Conservation (phyloP, 2,329 filamentous ascomycete species). For the Ceratocystis albifundus region DNA sequence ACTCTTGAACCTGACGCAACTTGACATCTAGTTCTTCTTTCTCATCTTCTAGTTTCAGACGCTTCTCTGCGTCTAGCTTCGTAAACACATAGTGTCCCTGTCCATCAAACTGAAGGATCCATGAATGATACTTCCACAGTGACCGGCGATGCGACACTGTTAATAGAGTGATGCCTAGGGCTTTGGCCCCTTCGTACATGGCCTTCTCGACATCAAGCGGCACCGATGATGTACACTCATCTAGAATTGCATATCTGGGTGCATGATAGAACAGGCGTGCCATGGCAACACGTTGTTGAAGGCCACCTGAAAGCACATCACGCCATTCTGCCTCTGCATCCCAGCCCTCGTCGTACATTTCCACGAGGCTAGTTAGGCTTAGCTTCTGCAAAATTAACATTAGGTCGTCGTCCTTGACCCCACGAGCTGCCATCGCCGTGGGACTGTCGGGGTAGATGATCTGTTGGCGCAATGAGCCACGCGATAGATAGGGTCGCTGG, state of each 20-base stretch:
- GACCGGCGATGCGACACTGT: conserved; percentile 85
- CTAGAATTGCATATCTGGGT: conserved; percentile 86
- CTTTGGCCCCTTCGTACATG: conserved; percentile 96
- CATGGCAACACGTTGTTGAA: conserved; percentile 96
- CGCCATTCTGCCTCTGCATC: conserved; percentile 95
- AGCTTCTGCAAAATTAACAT: conserved; percentile 64
- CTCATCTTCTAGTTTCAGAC: conserved; percentile 84
- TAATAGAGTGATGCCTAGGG: conserved; percentile 86
- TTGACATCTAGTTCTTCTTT: conserved; percentile 85
- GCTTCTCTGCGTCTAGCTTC: conserved; percentile 71
- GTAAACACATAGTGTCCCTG: conserved; percentile 88
- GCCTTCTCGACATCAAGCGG: conserved; percentile 86
- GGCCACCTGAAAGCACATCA: conserved; percentile 78
- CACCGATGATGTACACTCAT: conserved; percentile 93
- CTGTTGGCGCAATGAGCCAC: conserved; percentile 86
- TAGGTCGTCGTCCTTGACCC: conserved; percentile 71
- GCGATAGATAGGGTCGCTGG: conserved; percentile 83
- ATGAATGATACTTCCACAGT: conserved; percentile 91
- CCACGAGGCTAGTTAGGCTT: conserved; percentile 71
- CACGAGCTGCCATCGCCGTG: conserved; percentile 74
- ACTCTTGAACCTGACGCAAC: conserved; percentile 73
- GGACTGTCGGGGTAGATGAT: conserved; percentile 91
- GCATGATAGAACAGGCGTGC: conserved; percentile 87
- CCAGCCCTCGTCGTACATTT: conserved; percentile 66
- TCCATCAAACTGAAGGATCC: conserved; percentile 92